Conservation (phyloP, 257 asterid species). For the Leptodermis oblonga region DNA sequence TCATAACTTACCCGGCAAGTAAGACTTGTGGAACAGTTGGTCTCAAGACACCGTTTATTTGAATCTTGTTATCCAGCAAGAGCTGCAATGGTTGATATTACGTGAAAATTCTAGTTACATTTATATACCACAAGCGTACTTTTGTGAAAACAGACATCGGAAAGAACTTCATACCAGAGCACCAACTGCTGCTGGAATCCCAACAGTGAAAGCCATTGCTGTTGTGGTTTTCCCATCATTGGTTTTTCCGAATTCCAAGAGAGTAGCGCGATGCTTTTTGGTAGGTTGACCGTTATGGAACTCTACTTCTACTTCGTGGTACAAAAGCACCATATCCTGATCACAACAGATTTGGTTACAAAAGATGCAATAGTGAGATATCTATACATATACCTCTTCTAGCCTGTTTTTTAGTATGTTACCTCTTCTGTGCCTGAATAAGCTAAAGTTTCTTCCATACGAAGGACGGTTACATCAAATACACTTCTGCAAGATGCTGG, state of each 20-base stretch:
- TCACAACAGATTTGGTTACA: slow-evolving; percentile 9
- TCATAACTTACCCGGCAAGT: slow-evolving; percentile 56
- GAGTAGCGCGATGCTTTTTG: slow-evolving; percentile 65
- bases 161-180: slow-evolving; percentile 63
- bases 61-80: slow-evolving; percentile 51
- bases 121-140: neutral
- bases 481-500: slow-evolving; percentile 59
- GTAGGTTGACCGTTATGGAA: slow-evolving; percentile 52
- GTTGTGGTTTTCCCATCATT: slow-evolving; percentile 46
- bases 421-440: slow-evolving; percentile 74
- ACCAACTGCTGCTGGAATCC: slow-evolving; percentile 93
- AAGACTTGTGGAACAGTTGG: slow-evolving; percentile 75
- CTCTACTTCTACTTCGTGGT: slow-evolving; percentile 84
- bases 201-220: slow-evolving; percentile 93
- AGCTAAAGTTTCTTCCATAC: slow-evolving; percentile 76
- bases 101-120: slow-evolving; percentile 1
- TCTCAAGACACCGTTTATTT: slow-evolving; percentile 65
- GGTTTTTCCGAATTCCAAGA: slow-evolving; percentile 70
- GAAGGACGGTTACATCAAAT: slow-evolving; percentile 67
- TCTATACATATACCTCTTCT: neutral
- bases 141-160: neutral
- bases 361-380: neutral
- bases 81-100: slow-evolving; percentile 42
- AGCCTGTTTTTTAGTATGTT: neutral
- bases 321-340: slow-evolving; percentile 92